Conservation (phyloP, 768 basidiomycete genomes). For the Tulasnella sp. region DNA sequence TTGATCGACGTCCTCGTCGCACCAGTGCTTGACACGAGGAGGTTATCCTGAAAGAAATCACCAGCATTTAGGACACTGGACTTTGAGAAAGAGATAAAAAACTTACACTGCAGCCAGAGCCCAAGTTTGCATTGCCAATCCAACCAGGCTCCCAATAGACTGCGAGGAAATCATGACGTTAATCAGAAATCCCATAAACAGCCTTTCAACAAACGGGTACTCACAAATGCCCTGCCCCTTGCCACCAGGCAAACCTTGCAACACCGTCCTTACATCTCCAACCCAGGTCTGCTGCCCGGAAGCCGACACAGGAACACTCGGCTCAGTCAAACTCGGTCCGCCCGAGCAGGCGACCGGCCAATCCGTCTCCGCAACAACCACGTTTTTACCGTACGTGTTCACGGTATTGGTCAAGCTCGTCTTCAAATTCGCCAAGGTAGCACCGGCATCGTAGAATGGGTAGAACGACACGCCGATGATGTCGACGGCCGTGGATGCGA, state of each 20-base stretch:
- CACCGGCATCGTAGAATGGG: constrained; percentile 26
- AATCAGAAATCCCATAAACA: background rate
- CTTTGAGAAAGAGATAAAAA: no score
- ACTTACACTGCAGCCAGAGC: constrained; percentile 1
- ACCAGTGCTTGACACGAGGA: constrained; percentile 45
- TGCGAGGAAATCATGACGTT: background rate
- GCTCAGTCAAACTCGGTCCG: constrained; percentile 28
- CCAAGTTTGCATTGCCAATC: constrained; percentile 46
- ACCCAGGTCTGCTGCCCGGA: constrained; percentile 51
- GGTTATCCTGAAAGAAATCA: constrained; percentile 37
- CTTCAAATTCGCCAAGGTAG: constrained; percentile 45
- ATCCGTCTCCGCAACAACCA: constrained; percentile 59
- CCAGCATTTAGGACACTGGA: constrained; percentile 26
- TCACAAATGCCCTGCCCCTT: constrained; percentile 27
- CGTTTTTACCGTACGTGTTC: constrained; percentile 44
- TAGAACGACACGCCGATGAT: constrained; percentile 56
- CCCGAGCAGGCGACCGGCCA: constrained; percentile 49
- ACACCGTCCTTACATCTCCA: constrained; percentile 41
- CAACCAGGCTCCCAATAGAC: constrained; percentile 64
- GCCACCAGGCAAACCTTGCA: constrained; percentile 35
- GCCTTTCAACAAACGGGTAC: background rate
- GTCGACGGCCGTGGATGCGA: constrained; percentile 44
- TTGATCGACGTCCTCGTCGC: constrained; percentile 28
- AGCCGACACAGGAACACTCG: constrained; percentile 40
- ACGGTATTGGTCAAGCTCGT: constrained; percentile 46